Evolutionary conservation across 495 filamentous ascomycete species (phyloP).

Genomic region (Tetracladium setigerum): DNA sequence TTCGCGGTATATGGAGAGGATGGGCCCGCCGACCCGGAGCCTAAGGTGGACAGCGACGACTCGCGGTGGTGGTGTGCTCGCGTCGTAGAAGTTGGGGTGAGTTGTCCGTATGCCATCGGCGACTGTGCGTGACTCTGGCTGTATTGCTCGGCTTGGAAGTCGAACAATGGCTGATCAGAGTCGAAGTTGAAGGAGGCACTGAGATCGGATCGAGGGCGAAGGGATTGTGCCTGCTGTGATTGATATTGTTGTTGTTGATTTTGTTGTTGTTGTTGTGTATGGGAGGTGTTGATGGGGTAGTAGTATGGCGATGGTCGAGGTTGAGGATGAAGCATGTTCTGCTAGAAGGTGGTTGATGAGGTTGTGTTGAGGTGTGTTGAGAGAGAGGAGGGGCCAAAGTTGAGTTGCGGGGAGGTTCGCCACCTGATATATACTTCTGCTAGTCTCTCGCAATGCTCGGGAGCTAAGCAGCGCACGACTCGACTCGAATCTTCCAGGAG

Average conservation of each 20-base stretch:
- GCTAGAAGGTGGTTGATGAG: not conserved
- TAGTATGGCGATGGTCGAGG: not conserved
- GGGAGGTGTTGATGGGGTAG: conserved; percentile 7
- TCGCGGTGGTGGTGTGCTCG: conserved; percentile 38
- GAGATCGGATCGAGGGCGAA: too few relatives aligned
- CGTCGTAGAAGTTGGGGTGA: conserved; percentile 19
- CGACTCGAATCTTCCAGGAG: too few relatives aligned
- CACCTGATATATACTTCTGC: not conserved
- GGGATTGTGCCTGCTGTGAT: too few relatives aligned
- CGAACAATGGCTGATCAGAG: conserved; percentile 17
- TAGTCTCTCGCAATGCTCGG: not conserved
- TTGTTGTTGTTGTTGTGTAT: conserved; percentile 8
- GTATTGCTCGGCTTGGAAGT: conserved; percentile 11
- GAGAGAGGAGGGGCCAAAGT: not conserved
- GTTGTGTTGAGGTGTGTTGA: not conserved
- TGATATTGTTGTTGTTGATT: conserved; percentile 2
- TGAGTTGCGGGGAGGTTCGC: not conserved
- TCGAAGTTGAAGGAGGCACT: conserved; percentile 7
- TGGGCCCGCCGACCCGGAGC: conserved; percentile 46
- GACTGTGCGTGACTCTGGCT: conserved; percentile 9
- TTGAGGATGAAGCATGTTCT: not conserved
- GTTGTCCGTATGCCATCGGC: conserved; percentile 21
- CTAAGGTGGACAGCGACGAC: conserved; percentile 46
- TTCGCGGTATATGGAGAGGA: conserved; percentile 46
- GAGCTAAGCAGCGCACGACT: too few relatives aligned